These are phyloP conservation scores for Cymbidium sinense DNA, from an alignment of 106 monocot species.

Conservation along the genomic window DNA sequence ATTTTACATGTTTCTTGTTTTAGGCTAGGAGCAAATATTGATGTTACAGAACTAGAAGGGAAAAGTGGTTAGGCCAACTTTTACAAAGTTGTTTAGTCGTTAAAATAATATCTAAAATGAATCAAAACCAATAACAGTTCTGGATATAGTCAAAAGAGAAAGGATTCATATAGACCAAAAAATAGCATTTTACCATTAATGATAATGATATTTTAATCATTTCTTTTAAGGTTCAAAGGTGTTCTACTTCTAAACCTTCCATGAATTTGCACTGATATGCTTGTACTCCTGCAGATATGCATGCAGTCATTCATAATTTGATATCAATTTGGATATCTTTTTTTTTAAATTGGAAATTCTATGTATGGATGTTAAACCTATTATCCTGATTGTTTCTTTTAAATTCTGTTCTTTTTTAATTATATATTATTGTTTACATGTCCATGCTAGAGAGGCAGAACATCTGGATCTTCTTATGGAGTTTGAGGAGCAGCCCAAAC, in stretches of 20 bases:
- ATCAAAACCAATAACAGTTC: neutral
- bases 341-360: neutral
- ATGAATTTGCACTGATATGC: neutral
- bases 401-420: no score
- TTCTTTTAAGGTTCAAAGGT: neutral
- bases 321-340: neutral
- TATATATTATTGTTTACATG: neutral
- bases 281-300: neutral
- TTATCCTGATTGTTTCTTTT: no score
- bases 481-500: slow-evolving; percentile 29
- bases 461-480: slow-evolving; percentile 19
- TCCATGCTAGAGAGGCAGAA: slow-evolving; percentile 25
- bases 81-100: neutral
- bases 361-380: no score
- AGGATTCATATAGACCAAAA: neutral
- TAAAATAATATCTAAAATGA: neutral
- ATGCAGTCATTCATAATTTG: neutral
- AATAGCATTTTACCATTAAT: neutral
- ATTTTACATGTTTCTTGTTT: neutral
- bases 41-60: neutral
- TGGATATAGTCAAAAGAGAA: neutral
- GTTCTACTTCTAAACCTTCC: neutral
- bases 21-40: neutral
- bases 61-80: neutral
- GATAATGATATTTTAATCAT: neutral